These are phyloP conservation scores for Pseudoperonospora humuli DNA, from an alignment of 352 stramenopile genomes.

Conservation along the genomic window DNA sequence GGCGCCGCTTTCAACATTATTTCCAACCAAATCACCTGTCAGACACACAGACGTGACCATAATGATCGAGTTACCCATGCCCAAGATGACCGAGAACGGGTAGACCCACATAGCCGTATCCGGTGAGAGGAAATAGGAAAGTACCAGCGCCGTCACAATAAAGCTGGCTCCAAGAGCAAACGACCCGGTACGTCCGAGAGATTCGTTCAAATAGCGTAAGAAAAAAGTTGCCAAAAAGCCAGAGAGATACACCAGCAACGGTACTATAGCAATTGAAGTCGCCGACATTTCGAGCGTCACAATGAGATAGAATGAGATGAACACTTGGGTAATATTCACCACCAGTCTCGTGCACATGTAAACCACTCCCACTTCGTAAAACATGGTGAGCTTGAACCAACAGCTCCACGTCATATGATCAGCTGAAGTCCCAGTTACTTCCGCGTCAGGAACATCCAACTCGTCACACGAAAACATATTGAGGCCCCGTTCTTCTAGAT, in stretches of 20 bases:
- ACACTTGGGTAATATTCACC: constrained; percentile 82
- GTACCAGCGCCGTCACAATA: constrained; percentile 37
- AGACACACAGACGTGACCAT: constrained; percentile 84
- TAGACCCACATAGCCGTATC: constrained; percentile 68
- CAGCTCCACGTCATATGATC: constrained; percentile 61
- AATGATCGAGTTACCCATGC: constrained; percentile 82
- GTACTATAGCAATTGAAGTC: constrained; percentile 77
- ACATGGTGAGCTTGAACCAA: constrained; percentile 77
- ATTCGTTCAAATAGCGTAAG: constrained; percentile 67
- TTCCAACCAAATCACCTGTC: constrained; percentile 73
- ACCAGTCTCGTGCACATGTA: constrained; percentile 86
- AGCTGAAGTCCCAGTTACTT: constrained; percentile 14
- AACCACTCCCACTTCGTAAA: constrained; percentile 78
- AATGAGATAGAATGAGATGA: constrained; percentile 84
- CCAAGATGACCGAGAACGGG: constrained; percentile 54
- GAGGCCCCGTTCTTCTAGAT: constrained; percentile 36
- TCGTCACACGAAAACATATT: constrained; percentile 47
- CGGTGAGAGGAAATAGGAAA: constrained; percentile 55
- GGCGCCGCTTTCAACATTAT: constrained; percentile 73
- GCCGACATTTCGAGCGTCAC: constrained; percentile 82
- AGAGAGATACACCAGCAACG: constrained; percentile 75
- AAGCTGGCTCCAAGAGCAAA: constrained; percentile 53
- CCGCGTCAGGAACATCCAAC: constrained; percentile 25
- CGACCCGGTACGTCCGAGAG: constrained; percentile 54
- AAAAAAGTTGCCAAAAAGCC: constrained; percentile 77